Conservation (phyloP, 345 rosid genomes). For the Salix viminalis region DNA sequence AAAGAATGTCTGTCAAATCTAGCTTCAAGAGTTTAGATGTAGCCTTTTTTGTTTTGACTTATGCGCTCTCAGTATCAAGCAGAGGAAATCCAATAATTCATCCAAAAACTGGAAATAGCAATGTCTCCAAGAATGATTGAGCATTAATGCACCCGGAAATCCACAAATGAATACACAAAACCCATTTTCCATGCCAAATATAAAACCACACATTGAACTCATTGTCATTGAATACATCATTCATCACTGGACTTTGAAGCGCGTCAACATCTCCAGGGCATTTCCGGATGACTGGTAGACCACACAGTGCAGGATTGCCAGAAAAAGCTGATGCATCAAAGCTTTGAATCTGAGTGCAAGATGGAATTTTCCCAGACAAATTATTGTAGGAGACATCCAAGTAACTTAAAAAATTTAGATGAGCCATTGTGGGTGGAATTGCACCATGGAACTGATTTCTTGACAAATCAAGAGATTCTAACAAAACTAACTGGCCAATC, state of each 20-base stretch:
- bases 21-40: neutral
- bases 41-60: neutral
- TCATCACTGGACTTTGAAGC: neutral
- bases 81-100: neutral
- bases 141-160: neutral
- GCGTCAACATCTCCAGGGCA: neutral
- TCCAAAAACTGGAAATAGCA: neutral
- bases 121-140: constrained; percentile 2
- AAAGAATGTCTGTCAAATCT: neutral
- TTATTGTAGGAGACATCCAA: constrained; percentile 12
- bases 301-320: constrained; percentile 1
- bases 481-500: constrained; percentile 1
- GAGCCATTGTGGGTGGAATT: constrained; percentile 8
- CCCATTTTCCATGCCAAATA: neutral
- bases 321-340: constrained; percentile 1
- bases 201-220: neutral
- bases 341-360: constrained; percentile 10
- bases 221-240: neutral
- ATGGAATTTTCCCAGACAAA: constrained; percentile 22
- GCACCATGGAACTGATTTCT: constrained; percentile 7
- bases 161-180: neutral
- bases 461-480: constrained; percentile 17
- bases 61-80: neutral
- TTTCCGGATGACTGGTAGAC: neutral
- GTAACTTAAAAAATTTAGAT: neutral